phyloP scores from a whole-genome alignment of 805 yeast genomes.

The Peterozyma toletana region DNA sequence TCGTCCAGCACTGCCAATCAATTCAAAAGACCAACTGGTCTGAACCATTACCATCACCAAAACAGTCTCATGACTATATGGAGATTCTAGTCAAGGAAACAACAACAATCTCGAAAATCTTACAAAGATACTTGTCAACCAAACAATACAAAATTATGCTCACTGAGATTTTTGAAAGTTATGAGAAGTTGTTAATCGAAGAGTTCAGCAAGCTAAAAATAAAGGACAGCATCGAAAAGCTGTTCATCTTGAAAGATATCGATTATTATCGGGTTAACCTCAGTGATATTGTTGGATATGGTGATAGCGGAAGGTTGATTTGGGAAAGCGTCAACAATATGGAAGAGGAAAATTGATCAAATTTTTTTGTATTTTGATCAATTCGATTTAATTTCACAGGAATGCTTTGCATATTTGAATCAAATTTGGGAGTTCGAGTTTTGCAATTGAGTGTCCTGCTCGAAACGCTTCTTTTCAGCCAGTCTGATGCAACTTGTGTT shows the following conservation, averaged over 20 bases:
- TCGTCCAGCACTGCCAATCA: conserved; percentile 40
- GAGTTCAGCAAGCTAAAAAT: conserved; percentile 41
- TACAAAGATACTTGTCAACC: conserved; percentile 50
- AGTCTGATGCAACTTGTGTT: too few relatives aligned
- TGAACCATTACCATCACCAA: conserved; percentile 30
- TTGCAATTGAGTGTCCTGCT: too few relatives aligned
- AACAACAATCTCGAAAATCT: conserved; percentile 50
- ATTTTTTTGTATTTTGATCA: too few relatives aligned
- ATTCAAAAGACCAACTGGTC: conserved; percentile 45
- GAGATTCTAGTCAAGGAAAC: conserved; percentile 61
- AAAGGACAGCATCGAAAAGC: conserved; percentile 45
- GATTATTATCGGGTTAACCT: conserved; percentile 59
- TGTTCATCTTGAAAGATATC: conserved; percentile 49
- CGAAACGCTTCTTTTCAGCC: too few relatives aligned
- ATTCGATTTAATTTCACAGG: too few relatives aligned
- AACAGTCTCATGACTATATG: conserved; percentile 57
- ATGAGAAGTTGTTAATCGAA: conserved; percentile 47
- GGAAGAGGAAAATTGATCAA: conserved; percentile 7
- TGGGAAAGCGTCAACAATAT: conserved; percentile 54
- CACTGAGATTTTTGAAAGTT: conserved; percentile 47
- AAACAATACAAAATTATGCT: conserved; percentile 36
- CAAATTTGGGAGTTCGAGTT: too few relatives aligned
- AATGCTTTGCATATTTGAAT: too few relatives aligned
- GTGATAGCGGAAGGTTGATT: conserved; percentile 52
- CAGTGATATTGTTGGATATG: conserved; percentile 50